Evolutionary conservation across 768 basidiomycete species (phyloP).

Genomic region (Hortiboletus campestris): DNA sequence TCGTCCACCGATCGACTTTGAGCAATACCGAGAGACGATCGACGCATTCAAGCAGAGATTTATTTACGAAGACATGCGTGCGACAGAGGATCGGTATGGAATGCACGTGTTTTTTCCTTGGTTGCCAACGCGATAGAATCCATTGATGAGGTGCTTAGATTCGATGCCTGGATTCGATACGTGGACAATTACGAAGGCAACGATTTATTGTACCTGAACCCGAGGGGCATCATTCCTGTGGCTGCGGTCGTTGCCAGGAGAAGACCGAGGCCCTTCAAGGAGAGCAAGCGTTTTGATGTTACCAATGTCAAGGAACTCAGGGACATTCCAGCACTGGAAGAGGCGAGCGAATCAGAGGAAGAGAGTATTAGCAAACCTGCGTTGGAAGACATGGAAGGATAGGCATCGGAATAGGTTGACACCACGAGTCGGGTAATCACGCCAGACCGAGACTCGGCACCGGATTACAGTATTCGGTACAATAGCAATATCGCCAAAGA

Average conservation of each 20-base stretch:
- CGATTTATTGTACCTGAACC: constrained; percentile 78
- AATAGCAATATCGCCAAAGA: background rate
- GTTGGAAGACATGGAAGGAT: constrained; percentile 54
- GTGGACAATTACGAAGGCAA: constrained; percentile 74
- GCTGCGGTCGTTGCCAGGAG: constrained; percentile 57
- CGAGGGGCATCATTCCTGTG: constrained; percentile 72
- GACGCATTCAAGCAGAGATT: constrained; percentile 78
- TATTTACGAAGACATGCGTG: constrained; percentile 86
- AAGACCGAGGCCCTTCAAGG: constrained; percentile 62
- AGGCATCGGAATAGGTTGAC: background rate
- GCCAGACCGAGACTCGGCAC: background rate
- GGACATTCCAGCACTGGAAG: constrained; percentile 29
- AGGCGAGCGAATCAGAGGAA: constrained; percentile 44
- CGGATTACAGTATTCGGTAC: constrained; percentile 9
- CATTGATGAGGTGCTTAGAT: constrained; percentile 41
- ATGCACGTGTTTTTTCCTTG: constrained; percentile 50
- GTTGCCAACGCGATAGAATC: background rate
- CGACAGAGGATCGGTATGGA: constrained; percentile 74
- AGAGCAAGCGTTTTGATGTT: constrained; percentile 65
- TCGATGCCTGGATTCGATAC: constrained; percentile 80
- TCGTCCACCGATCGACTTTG: constrained; percentile 73
- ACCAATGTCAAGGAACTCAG: constrained; percentile 41
- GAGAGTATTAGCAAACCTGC: constrained; percentile 40
- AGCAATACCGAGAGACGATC: constrained; percentile 61
- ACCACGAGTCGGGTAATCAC: background rate